A percentile compares a stretch with the other conserved stretches of the same genome.
Conservation (phyloP, 768 basidiomycete species). For the Lactarius sp. region DNA sequence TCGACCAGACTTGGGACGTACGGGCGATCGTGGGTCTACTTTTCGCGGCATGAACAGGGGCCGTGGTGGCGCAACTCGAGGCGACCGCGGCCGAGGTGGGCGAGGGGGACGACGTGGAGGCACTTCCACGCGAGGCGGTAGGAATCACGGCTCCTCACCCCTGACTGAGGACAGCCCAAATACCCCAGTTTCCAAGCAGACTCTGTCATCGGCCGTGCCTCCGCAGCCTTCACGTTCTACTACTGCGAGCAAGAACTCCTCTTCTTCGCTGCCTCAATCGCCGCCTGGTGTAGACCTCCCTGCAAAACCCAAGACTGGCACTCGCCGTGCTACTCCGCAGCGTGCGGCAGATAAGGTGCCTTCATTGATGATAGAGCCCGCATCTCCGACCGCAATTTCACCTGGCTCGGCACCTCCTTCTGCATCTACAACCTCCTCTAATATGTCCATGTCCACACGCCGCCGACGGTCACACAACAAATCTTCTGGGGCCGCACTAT, state of each 20-base stretch:
- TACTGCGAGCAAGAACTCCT: conserved; percentile 5
- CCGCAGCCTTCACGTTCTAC: background rate
- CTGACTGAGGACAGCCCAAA: conserved; percentile 24
- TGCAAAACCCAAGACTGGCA: conserved; percentile 14
- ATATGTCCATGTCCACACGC: conserved; percentile 41
- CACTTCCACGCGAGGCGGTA: conserved; percentile 32
- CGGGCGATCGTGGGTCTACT: conserved; percentile 45
- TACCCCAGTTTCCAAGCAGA: background rate
- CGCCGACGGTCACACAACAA: conserved; percentile 46
- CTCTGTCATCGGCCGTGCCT: conserved; percentile 1
- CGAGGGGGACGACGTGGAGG: conserved; percentile 34
- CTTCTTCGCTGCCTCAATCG: conserved; percentile 7
- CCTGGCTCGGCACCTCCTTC: conserved; percentile 23
- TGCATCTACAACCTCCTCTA: conserved; percentile 34
- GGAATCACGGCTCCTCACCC: conserved; percentile 31
- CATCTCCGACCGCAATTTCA: conserved; percentile 17
- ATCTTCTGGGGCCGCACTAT: conserved; percentile 16
- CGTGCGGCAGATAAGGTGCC: conserved; percentile 18
- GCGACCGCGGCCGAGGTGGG: conserved; percentile 28
- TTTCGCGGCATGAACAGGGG: conserved; percentile 42
- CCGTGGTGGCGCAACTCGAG: conserved; percentile 20
- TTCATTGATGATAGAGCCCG: conserved; percentile 21
- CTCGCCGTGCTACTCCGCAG: conserved; percentile 9
- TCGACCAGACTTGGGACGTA: conserved; percentile 41
- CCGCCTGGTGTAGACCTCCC: background rate